Evolutionary conservation across 257 asterid species (phyloP), one percentile per base, ranked within the genome.

Genomic region (Nicotiana benthamiana): DNA sequence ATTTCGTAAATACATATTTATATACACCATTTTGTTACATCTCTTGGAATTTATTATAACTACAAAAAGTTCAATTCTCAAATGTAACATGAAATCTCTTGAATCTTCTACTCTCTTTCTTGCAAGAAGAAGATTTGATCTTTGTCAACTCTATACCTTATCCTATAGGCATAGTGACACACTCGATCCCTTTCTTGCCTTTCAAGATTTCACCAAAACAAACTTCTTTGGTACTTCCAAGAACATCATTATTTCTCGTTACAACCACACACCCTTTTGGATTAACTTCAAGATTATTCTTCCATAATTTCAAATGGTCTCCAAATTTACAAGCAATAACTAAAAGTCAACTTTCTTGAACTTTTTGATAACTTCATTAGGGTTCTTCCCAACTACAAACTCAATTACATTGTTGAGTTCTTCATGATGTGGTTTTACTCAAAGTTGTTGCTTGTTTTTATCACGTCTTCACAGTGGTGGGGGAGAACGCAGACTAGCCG

Each of bases 11-110:
- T 56, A 56, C 61, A 56, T 18, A 18, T 56, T 22, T 56, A 6
- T 56, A 18, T 17, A 56, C 28, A 62, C 74, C 27, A n/a, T 18
- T 24, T 48, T n/a, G n/a, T n/a, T 28, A 28, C 46, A 60, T 60
- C 60, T 20, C 16, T 17, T 4, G 51, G 74, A 10, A 78, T 52
- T 36, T n/a, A 77, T 13, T 60, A 10, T n/a, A 20, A 59, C 17
- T 5, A 18, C 17, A 3, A 43, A 22, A 3, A 26, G 16, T 8
- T 48, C 40, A 79, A 70, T 67, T 70, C 20, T 83, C 83, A 70
- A 53, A 79, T 3, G 85, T 83, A 16, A 83, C 86, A 60, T 72
- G 83, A 79, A 83, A 83, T 36, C 86, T 72, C 36, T 68, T 48
- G 54, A 15, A 51, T 79, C 75, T 79, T 61, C 72, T 74, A 24